These are phyloP conservation scores for Talaromyces piceae DNA, from an alignment of 2,329 filamentous ascomycete genomes.

Conservation along the genomic window DNA sequence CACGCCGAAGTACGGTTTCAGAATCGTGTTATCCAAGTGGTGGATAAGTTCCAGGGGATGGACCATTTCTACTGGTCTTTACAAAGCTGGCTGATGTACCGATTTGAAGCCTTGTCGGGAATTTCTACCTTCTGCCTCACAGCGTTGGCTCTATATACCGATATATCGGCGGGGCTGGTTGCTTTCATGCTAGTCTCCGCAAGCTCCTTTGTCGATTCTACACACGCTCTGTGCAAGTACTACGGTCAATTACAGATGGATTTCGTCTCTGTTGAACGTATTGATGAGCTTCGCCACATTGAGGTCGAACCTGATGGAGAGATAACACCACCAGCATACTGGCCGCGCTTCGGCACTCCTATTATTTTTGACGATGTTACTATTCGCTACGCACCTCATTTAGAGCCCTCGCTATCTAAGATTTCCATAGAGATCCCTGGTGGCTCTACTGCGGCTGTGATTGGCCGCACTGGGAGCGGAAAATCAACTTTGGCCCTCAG, in stretches of 20 bases:
- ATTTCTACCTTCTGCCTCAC: slow-evolving; percentile 67
- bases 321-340: slow-evolving; percentile 62
- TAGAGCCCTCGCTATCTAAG: slow-evolving; percentile 63
- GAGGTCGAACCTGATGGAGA: slow-evolving; percentile 65
- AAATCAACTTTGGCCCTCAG: slow-evolving; percentile 68
- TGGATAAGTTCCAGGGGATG: slow-evolving; percentile 86
- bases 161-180: slow-evolving; percentile 69
- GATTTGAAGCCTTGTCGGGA: slow-evolving; percentile 67
- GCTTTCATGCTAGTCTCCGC: slow-evolving; percentile 76
- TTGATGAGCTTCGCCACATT: slow-evolving; percentile 72
- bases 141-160: slow-evolving; percentile 63
- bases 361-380: slow-evolving; percentile 71
- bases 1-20: slow-evolving; percentile 73
- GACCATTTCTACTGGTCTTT: slow-evolving; percentile 94
- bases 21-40: slow-evolving; percentile 67
- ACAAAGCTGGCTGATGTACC: slow-evolving; percentile 75
- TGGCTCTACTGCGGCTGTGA: slow-evolving; percentile 69
- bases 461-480: slow-evolving; percentile 71
- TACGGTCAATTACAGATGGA: slow-evolving; percentile 87
- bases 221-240: slow-evolving; percentile 65
- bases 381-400: slow-evolving; percentile 68
- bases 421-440: slow-evolving; percentile 69
- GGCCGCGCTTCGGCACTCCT: slow-evolving; percentile 65
- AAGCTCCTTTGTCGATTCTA: slow-evolving; percentile 56
- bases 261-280: slow-evolving; percentile 81